Base-by-base conservation (phyloP, 1,284 basidiomycete species). In the Abortiporus biennis region DNA sequence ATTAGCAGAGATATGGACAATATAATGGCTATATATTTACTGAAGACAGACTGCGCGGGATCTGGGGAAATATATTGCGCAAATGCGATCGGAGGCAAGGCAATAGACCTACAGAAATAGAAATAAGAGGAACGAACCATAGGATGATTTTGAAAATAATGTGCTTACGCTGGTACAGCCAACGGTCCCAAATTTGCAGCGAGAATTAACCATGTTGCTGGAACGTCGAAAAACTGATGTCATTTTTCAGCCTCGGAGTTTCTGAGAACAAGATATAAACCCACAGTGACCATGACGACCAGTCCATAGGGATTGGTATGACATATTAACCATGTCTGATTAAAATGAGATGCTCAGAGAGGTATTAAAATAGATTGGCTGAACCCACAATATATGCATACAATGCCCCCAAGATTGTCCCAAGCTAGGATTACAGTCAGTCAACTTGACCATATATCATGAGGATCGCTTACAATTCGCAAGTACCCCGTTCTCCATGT, bases 401-500 rank as follows among this genome's bases (percentile, higher is more conserved):
- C 3, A 68, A 39, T 2, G 67, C 70, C 8, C 71, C 70, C n/a
- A 67, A 33, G 17, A 70, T 46, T 2, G 71, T 74, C 4, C 72
- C 73, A 5, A 65, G 54, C 71, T 74, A 38, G 13, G 27, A 16
- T 22, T 4, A 38, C 36, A 9, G 1, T 40, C 6, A 5, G 6
- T 11, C 19, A n/a, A 12, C 2, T 9, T 6, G 3, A 21, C 4
- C 16, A 12, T 27, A 35, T 17, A 12, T 16, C 19, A n/a, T 38
- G 6, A 43, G 20, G 30, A 3, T 16, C 22, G 48, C 63, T 48
- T 44, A 73, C 72, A 25, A 74, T 54, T 42, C 73, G 67, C 22
- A 75, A 54, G 49, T 71, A 72, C 2, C 66, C 68, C 9, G 68
- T 63, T 33, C 71, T 60, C 64, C 68, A 72, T 8, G 72, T 74